These are phyloP conservation scores for Thalia dealbata DNA, from an alignment of 176 grass and related monocot genomes.

Conservation along the genomic window DNA sequence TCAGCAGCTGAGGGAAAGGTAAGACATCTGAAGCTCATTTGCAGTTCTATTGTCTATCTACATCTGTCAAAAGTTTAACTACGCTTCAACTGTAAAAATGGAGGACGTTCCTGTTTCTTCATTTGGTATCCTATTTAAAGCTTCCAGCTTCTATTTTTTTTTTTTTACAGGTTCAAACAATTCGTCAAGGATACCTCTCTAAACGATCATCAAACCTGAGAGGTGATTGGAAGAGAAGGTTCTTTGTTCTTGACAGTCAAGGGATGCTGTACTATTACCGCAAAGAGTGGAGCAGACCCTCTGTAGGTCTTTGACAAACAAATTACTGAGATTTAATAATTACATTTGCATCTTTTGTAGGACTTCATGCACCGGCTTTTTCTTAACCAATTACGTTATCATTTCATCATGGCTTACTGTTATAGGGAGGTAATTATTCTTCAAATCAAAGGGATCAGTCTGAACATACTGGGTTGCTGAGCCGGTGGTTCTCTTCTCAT, in stretches of 20 bases:
- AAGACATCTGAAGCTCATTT: neutral
- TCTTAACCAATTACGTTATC: neutral
- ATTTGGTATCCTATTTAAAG: neutral
- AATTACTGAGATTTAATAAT: neutral
- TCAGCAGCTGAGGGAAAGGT: slow-evolving; percentile 90
- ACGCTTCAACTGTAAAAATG: neutral
- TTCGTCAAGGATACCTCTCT: slow-evolving; percentile 95
- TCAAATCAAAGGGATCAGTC: slow-evolving; percentile 57
- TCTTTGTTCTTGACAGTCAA: slow-evolving; percentile 96
- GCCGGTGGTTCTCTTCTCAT: slow-evolving; percentile 98
- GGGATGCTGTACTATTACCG: slow-evolving; percentile 99
- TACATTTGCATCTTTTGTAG: slow-evolving; percentile 16
- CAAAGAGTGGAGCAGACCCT: slow-evolving; percentile 75
- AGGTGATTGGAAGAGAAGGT: slow-evolving; percentile 99
- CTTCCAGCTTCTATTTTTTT: slow-evolving; percentile 13
- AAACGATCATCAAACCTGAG: slow-evolving; percentile 96
- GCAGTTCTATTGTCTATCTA: neutral
- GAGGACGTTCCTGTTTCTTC: neutral
- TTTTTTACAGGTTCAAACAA: slow-evolving; percentile 87
- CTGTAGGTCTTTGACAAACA: slow-evolving; percentile 39
- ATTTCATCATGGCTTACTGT: slow-evolving; percentile 5
- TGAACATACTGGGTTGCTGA: slow-evolving; percentile 86
- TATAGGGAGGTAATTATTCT: slow-evolving; percentile 60
- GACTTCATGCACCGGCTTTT: slow-evolving; percentile 9
- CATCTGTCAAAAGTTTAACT: neutral